These are phyloP conservation scores for Asparagopsis taxiformis DNA, from an alignment of 31 red algal genomes.

Conservation along the genomic window DNA sequence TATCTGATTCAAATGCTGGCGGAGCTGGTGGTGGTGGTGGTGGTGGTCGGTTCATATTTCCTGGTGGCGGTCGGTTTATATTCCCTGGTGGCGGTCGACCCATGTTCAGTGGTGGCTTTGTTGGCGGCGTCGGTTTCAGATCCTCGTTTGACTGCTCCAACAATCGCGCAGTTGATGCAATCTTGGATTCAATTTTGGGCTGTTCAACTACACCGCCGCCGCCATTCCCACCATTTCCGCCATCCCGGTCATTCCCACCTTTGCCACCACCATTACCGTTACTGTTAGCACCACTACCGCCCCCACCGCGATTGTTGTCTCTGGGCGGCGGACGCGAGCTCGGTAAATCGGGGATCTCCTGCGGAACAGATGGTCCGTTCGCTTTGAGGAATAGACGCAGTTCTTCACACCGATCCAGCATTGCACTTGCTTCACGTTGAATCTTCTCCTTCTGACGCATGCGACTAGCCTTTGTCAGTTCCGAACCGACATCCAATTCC, in stretches of 20 bases:
- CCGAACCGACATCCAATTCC: slow-evolving; percentile 37
- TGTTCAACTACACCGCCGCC: neutral
- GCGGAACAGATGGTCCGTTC: slow-evolving; percentile 17
- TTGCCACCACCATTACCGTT: neutral
- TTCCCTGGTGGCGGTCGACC: neutral
- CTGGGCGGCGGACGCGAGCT: neutral
- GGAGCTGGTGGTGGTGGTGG: slow-evolving; percentile 48
- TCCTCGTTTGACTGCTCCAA: too few species aligned
- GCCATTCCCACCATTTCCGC: neutral
- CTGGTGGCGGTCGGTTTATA: neutral
- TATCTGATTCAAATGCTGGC: slow-evolving; percentile 5
- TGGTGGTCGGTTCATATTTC: neutral
- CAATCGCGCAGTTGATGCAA: too few species aligned
- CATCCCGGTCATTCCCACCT: neutral
- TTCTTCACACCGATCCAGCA: slow-evolving; percentile 30
- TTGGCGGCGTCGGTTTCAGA: too few species aligned
- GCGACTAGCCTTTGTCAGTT: slow-evolving; percentile 7
- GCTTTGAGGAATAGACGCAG: slow-evolving; percentile 17
- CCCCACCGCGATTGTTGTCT: neutral
- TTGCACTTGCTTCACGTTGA: slow-evolving; percentile 34
- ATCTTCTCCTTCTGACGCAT: slow-evolving; percentile 25
- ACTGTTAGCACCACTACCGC: neutral
- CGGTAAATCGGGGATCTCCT: slow-evolving; percentile 15
- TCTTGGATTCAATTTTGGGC: neutral
- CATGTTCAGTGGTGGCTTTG: neutral